Evolutionary conservation across 192 early-diverging fungal genomes (phyloP), one percentile per base, ranked within the genome.

Genomic region (Entomortierella beljakovae): DNA sequence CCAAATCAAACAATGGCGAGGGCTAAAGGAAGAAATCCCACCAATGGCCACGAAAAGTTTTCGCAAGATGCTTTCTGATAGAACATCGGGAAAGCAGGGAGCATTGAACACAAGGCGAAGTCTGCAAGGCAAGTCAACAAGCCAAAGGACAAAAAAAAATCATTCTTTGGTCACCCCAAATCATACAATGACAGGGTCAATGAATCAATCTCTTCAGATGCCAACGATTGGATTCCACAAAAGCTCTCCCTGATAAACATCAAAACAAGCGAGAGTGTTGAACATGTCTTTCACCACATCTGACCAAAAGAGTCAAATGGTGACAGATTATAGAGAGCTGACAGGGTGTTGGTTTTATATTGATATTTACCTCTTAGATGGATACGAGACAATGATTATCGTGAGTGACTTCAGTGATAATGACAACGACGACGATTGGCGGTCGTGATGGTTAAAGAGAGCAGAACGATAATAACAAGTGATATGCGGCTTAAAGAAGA

Each of bases 101-200:
- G 50, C 56, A 31, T 58, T 51, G 65, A 58, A 57, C 65, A 68
- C 52, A 56, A 54, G 23, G 53, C 25, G 53, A 56, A 54, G 37
- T 56, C 53, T 56, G 53, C 64, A 56, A 56, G 53, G 33, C 64
- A 54, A 31, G 35, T 56, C 51, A 42, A 66, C 64, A 53, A 54
- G 53, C 64, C 51, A 56, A 56, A 38, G 40, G 64, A 42, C 64
- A 66, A 58, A 57, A 15, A 46, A 49, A 37, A 58, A 20, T 58
- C 26, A 57, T 23, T 49, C 65, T 68, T 68, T 68, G 37, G 54
- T 68, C 23, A 57, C 35, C 43, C 65, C 28, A 57, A 68, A 68
- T 68, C 65, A 57, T 22, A 68, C 42, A 28, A 68, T 68, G 65
- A 68, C 42, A 57, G 42, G 55, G 65, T 53, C 65, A 68, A 68